These are phyloP conservation scores for Zasmidium angulare DNA, from an alignment of 2,329 filamentous ascomycete genomes.

Conservation along the genomic window DNA sequence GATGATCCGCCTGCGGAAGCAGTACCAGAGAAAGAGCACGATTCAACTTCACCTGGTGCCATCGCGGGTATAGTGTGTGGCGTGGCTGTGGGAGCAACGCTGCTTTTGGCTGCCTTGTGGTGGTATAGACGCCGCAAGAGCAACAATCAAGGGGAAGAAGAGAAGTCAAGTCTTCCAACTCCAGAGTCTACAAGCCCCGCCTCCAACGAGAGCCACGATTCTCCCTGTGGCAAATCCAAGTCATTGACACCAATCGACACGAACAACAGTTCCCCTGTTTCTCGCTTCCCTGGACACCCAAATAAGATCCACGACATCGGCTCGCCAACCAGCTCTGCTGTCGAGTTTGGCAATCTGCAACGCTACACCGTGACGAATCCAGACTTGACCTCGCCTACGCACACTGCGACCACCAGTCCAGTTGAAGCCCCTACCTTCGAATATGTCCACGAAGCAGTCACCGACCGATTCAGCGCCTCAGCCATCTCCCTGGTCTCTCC, in stretches of 20 bases:
- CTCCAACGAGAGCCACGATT: neutral
- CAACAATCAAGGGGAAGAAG: too few species aligned
- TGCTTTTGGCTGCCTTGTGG: too few species aligned
- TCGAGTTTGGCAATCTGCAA: neutral
- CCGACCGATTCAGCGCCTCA: neutral
- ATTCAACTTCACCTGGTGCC: neutral
- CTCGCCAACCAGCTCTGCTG: neutral
- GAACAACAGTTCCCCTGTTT: neutral
- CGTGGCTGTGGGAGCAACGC: too few species aligned
- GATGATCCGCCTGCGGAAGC: too few species aligned
- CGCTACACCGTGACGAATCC: conserved; percentile 12
- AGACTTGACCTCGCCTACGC: neutral
- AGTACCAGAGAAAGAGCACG: too few species aligned
- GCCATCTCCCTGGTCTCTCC: neutral
- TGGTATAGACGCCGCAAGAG: too few species aligned
- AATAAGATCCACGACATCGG: neutral
- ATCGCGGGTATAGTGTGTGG: neutral
- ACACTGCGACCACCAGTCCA: neutral
- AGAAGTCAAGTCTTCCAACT: too few species aligned
- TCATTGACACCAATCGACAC: neutral
- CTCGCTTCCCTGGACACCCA: neutral
- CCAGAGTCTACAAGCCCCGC: neutral
- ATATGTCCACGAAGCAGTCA: neutral
- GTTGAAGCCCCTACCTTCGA: neutral
- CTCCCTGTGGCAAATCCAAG: neutral